Conservation (phyloP, 2,329 filamentous ascomycete species). For the Monosporascus sp. region DNA sequence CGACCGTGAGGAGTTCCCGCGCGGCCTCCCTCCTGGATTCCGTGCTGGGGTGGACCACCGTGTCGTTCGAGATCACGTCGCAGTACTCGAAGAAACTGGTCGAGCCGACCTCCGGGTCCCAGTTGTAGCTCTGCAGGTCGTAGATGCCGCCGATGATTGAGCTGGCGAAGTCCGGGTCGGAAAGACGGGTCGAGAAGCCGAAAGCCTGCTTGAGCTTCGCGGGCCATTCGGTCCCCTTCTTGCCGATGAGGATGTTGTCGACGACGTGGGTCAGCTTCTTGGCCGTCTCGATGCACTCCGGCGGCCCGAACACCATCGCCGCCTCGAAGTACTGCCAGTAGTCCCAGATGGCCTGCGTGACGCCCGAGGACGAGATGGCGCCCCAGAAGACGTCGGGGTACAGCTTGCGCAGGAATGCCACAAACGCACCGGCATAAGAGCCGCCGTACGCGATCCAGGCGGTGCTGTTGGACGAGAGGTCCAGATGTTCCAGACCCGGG, state of each 20-base stretch:
- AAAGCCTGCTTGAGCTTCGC: slow-evolving; percentile 38
- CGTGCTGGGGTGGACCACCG: slow-evolving; percentile 37
- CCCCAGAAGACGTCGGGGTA: slow-evolving; percentile 41
- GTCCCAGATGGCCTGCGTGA: slow-evolving; percentile 60
- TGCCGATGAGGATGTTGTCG: slow-evolving; percentile 45
- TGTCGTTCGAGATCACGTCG: slow-evolving; percentile 37
- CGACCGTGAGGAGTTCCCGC: slow-evolving; percentile 33
- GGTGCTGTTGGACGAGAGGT: slow-evolving; percentile 36
- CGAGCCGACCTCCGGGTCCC: slow-evolving; percentile 43
- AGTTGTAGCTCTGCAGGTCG: slow-evolving; percentile 45
- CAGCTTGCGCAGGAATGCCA: slow-evolving; percentile 37
- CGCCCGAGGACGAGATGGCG: slow-evolving; percentile 41
- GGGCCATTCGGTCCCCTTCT: slow-evolving; percentile 36
- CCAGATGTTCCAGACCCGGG: slow-evolving; percentile 33
- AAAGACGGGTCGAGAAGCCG: slow-evolving; percentile 38
- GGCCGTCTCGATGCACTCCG: slow-evolving; percentile 59
- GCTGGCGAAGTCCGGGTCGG: slow-evolving; percentile 44
- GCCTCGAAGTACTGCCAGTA: slow-evolving; percentile 62
- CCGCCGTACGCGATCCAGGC: slow-evolving; percentile 31
- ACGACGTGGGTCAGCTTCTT: slow-evolving; percentile 50
- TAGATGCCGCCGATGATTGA: slow-evolving; percentile 36
- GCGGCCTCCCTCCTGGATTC: slow-evolving; percentile 30
- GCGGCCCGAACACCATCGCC: slow-evolving; percentile 42
- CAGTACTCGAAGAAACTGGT: slow-evolving; percentile 44
- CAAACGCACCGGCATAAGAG: slow-evolving; percentile 24